Conservation (phyloP, 305 asterid genomes). For the Lippia alba region DNA sequence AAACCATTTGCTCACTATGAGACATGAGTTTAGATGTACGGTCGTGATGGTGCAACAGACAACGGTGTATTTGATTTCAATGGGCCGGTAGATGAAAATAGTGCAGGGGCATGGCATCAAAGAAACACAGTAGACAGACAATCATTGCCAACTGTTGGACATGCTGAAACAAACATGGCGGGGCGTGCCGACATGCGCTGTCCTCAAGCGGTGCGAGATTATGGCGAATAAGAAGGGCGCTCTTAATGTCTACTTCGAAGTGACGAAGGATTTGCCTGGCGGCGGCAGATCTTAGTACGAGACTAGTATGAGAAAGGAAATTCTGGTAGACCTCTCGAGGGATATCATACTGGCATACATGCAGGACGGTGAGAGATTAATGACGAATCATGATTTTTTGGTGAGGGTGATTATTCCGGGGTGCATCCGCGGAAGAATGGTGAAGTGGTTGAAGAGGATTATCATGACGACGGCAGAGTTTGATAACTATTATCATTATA, state of each 20-base stretch:
- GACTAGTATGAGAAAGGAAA: slow-evolving; percentile 62
- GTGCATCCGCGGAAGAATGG: slow-evolving; percentile 94
- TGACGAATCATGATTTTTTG: slow-evolving; percentile 91
- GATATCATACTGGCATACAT: slow-evolving; percentile 85
- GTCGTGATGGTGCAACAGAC: no score
- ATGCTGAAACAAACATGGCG: no score
- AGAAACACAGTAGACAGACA: no score
- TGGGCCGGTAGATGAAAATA: no score
- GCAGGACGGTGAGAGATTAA: slow-evolving; percentile 79
- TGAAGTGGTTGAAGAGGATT: slow-evolving; percentile 86
- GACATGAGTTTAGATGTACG: no score
- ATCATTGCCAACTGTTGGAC: no score
- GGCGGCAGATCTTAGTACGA: slow-evolving; percentile 95
- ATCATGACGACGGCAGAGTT: slow-evolving; percentile 74
- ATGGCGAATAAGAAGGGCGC: slow-evolving; percentile 57
- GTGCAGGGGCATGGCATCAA: no score
- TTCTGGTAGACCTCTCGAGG: slow-evolving; percentile 79
- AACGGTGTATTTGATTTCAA: no score
- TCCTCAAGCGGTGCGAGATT: slow-evolving; percentile 72
- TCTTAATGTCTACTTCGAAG: slow-evolving; percentile 77
- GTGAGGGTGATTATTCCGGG: slow-evolving; percentile 88
- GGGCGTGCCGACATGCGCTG: slow-evolving; percentile 72
- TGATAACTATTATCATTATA: slow-evolving; percentile 73
- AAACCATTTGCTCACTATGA: no score
- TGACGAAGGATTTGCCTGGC: slow-evolving; percentile 86